phyloP scores from a whole-genome alignment of 345 rosid species.

The Garcia nutans region DNA sequence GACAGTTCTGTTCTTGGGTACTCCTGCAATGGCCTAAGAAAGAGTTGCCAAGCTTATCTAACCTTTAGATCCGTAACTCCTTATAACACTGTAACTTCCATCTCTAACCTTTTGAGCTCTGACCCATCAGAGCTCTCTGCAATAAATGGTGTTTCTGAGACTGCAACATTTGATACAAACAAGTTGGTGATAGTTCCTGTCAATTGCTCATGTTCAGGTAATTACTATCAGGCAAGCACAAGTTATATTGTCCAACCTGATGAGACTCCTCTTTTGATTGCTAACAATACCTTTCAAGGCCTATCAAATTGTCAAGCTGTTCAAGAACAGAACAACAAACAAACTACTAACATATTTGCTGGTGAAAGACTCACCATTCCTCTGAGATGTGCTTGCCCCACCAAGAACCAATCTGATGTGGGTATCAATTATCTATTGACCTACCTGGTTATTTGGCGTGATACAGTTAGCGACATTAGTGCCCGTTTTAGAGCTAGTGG shows the following conservation, averaged over 20 bases:
- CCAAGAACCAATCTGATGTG: conserved; percentile 34
- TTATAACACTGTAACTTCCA: conserved; percentile 45
- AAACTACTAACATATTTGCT: conserved; percentile 18
- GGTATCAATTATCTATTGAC: conserved; percentile 37
- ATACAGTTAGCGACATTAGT: background rate
- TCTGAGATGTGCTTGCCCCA: conserved; percentile 45
- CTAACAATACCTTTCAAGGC: conserved; percentile 63
- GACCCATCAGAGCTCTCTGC: conserved; percentile 45
- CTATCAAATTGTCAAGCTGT: conserved; percentile 82
- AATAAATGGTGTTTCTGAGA: conserved; percentile 46
- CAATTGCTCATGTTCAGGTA: conserved; percentile 65
- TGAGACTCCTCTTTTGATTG: conserved; percentile 33
- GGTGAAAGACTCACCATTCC: conserved; percentile 49
- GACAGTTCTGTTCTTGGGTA: conserved; percentile 61
- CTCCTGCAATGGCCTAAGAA: conserved; percentile 65
- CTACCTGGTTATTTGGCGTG: conserved; percentile 17
- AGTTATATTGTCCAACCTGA: conserved; percentile 38
- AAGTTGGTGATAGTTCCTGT: conserved; percentile 61
- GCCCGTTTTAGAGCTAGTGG: conserved; percentile 12
- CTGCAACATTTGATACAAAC: conserved; percentile 36
- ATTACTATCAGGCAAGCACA: conserved; percentile 51
- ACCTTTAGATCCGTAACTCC: conserved; percentile 61
- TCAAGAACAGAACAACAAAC: conserved; percentile 32
- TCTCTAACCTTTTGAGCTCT: conserved; percentile 50
- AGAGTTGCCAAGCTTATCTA: conserved; percentile 57